phyloP scores from a whole-genome alignment of 495 filamentous ascomycete genomes.

The Xeromyces bisporus region DNA sequence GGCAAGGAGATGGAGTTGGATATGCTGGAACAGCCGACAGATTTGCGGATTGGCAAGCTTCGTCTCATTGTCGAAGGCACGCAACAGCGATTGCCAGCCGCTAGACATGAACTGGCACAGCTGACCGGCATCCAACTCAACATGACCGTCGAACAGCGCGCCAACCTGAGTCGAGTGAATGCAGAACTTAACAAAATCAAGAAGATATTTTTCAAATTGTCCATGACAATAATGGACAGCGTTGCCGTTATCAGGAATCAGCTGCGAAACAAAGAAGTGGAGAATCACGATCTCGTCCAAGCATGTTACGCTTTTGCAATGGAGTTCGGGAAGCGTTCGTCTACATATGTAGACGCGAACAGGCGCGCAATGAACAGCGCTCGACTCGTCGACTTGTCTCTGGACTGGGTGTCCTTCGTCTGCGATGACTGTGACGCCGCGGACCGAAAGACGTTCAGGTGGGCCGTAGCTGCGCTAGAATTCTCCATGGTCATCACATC shows the following conservation, averaged over 20 bases:
- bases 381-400: slow-evolving; percentile 75
- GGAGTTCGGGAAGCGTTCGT: slow-evolving; percentile 88
- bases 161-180: slow-evolving; percentile 85
- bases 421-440: slow-evolving; percentile 91
- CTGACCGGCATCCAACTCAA: slow-evolving; percentile 65
- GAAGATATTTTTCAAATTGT: slow-evolving; percentile 86
- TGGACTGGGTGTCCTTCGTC: slow-evolving; percentile 96
- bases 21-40: slow-evolving; percentile 61
- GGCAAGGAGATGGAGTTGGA: slow-evolving; percentile 55
- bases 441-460: slow-evolving; percentile 92
- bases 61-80: slow-evolving; percentile 84
- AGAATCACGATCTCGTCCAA: slow-evolving; percentile 91
- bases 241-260: slow-evolving; percentile 82
- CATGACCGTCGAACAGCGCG: slow-evolving; percentile 77
- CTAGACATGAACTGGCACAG: slow-evolving; percentile 58
- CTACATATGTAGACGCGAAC: slow-evolving; percentile 86
- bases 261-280: slow-evolving; percentile 47
- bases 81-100: slow-evolving; percentile 57
- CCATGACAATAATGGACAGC: slow-evolving; percentile 98
- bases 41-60: slow-evolving; percentile 73
- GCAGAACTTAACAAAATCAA: slow-evolving; percentile 86
- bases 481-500: slow-evolving; percentile 95
- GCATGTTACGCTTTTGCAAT: slow-evolving; percentile 98
- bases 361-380: slow-evolving; percentile 90
- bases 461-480: slow-evolving; percentile 88